phyloP scores from a whole-genome alignment of 2,329 filamentous ascomycete genomes.

The Epicoccum sorghinum region DNA sequence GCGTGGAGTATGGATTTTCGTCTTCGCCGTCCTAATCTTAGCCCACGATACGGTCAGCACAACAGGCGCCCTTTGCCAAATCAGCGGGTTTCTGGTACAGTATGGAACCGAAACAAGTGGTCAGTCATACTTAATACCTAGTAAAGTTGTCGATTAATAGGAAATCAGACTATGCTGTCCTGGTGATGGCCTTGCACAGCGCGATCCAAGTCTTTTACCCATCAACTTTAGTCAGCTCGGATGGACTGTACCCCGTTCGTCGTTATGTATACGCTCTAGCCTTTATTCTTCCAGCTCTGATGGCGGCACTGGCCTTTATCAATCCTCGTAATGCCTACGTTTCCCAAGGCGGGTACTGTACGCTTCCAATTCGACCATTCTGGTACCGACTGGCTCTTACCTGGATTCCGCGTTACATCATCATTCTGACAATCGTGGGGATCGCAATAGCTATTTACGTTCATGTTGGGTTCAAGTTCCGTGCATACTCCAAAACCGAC shows the following conservation, averaged over 20 bases:
- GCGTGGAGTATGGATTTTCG: conserved; percentile 71
- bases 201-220: conserved; percentile 73
- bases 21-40: conserved; percentile 68
- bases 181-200: conserved; percentile 76
- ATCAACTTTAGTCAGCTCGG: conserved; percentile 52
- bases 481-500: conserved; percentile 36
- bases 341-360: conserved; percentile 71
- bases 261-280: conserved; percentile 64
- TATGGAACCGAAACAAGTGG: conserved; percentile 70
- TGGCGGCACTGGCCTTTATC: conserved; percentile 69
- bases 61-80: conserved; percentile 66
- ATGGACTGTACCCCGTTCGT: conserved; percentile 73
- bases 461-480: conserved; percentile 61
- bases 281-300: conserved; percentile 63
- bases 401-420: conserved; percentile 76
- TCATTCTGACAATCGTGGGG: conserved; percentile 67
- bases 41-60: conserved; percentile 57
- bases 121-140: conserved; percentile 34
- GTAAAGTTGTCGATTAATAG: background rate
- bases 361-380: conserved; percentile 67
- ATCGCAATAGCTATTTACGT: conserved; percentile 74
- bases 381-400: conserved; percentile 73
- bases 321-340: conserved; percentile 62
- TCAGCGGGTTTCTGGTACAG: conserved; percentile 70
- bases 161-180: conserved; percentile 66